A percentile compares a stretch with the other conserved stretches of the same genome.
Conservation (phyloP, 78 protist species). For the Dictyostelium citrinum region DNA sequence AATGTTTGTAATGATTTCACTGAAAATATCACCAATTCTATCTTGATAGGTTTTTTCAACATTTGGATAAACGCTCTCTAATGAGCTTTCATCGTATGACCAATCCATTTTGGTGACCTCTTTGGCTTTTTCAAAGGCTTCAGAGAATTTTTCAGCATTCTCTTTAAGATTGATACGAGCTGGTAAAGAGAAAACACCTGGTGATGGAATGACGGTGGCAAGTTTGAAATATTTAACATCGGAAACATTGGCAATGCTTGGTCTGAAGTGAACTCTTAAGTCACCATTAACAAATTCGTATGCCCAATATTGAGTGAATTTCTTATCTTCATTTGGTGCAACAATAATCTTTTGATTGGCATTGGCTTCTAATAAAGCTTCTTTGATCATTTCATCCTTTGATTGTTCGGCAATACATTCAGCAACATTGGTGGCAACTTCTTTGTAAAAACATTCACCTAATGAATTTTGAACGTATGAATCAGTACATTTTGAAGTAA, state of each 20-base stretch:
- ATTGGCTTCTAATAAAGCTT: constrained; percentile 61
- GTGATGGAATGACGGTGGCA: constrained; percentile 45
- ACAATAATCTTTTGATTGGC: constrained; percentile 22
- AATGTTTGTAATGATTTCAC: neutral
- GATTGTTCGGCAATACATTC: neutral
- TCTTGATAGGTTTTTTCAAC: neutral
- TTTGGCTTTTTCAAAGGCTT: constrained; percentile 15
- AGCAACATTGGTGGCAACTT: neutral
- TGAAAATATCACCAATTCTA: constrained; percentile 39
- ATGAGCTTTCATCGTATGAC: constrained; percentile 31
- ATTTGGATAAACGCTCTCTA: constrained; percentile 25
- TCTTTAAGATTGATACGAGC: constrained; percentile 34
- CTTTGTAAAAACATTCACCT: constrained; percentile 56
- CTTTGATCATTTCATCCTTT: constrained; percentile 39
- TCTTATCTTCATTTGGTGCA: constrained; percentile 52
- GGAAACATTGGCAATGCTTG: neutral
- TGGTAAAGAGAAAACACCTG: constrained; percentile 42
- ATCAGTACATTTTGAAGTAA: neutral
- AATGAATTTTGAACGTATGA: neutral
- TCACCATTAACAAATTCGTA: constrained; percentile 1
- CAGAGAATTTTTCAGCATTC: constrained; percentile 19
- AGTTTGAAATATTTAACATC: constrained; percentile 38
- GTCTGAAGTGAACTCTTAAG: neutral
- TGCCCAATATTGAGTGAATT: constrained; percentile 48
- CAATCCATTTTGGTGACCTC: constrained; percentile 44